Conservation (phyloP, 1,139 yeast genomes). For the Hanseniaspora sp. region DNA sequence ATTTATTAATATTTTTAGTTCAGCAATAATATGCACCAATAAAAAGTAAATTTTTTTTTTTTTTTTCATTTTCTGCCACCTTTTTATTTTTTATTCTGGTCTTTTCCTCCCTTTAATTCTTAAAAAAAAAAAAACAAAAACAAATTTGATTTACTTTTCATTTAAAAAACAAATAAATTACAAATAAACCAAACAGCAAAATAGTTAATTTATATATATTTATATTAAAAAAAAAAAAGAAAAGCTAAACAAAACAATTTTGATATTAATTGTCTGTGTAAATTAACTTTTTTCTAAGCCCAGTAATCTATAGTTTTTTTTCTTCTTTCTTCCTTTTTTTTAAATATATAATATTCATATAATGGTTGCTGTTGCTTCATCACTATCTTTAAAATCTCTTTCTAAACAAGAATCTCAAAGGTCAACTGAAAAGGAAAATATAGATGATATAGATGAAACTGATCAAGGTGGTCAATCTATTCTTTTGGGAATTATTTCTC, state of each 20-base stretch:
- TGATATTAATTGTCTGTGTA: no score
- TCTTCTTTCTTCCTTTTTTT: not conserved
- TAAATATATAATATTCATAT: not conserved
- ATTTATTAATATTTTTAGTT: no score
- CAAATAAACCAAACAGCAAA: no score
- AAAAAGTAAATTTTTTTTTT: no score
- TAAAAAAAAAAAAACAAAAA: not conserved
- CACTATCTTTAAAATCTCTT: not conserved
- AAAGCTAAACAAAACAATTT: no score
- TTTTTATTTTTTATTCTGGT: not conserved
- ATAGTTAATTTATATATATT: no score
- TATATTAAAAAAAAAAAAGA: no score
- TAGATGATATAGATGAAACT: slow-evolving; percentile 78
- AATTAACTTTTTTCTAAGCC: no score
- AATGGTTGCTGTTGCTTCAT: not conserved
- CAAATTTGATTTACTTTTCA: not conserved
- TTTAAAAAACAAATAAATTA: no score
- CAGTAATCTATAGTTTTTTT: no score
- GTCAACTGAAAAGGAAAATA: slow-evolving; percentile 19
- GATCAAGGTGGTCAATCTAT: slow-evolving; percentile 85
- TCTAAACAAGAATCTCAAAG: not conserved
- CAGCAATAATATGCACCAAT: no score
- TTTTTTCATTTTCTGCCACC: no score
- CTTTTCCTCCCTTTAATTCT: not conserved
- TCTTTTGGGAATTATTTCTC: slow-evolving; percentile 74